Percentiles rank a stretch among this genome's conserved stretches.
Conservation (phyloP, 179 eudicot genomes). For the Beta lomatogona region DNA sequence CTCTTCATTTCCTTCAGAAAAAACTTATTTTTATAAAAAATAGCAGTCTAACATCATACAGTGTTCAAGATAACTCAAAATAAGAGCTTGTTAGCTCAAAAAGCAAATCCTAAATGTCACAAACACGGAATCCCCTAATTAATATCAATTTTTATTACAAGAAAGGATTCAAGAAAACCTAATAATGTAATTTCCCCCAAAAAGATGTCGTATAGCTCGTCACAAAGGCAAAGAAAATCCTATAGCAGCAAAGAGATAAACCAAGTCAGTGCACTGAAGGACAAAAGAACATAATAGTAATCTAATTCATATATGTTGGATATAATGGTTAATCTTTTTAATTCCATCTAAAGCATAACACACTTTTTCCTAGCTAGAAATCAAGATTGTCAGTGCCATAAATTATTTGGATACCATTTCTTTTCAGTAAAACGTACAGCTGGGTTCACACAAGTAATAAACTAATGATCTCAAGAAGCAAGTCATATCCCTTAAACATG, state of each 20-base stretch:
- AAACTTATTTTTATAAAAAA: no score
- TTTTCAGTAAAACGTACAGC: neutral
- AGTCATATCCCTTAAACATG: neutral
- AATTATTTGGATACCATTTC: neutral
- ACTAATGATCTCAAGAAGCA: neutral
- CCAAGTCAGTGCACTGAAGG: constrained; percentile 32
- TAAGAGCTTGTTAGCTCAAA: neutral
- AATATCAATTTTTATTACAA: constrained; percentile 7
- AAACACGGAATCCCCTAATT: neutral
- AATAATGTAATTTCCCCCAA: constrained; percentile 25
- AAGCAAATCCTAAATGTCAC: neutral
- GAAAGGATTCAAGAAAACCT: constrained; percentile 14
- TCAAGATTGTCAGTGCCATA: neutral
- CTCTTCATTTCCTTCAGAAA: neutral
- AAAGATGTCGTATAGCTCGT: constrained; percentile 35
- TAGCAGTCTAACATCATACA: no score
- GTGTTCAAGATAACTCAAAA: neutral
- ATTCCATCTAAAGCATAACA: neutral
- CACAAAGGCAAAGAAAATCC: constrained; percentile 54
- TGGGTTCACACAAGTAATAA: neutral
- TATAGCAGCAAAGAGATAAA: constrained; percentile 46
- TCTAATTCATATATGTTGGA: no score
- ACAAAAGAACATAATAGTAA: neutral
- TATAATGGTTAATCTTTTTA: neutral
- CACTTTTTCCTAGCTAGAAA: neutral